These are phyloP conservation scores for Coemansia sp. DNA, from an alignment of 192 early-diverging fungal genomes.

Conservation along the genomic window DNA sequence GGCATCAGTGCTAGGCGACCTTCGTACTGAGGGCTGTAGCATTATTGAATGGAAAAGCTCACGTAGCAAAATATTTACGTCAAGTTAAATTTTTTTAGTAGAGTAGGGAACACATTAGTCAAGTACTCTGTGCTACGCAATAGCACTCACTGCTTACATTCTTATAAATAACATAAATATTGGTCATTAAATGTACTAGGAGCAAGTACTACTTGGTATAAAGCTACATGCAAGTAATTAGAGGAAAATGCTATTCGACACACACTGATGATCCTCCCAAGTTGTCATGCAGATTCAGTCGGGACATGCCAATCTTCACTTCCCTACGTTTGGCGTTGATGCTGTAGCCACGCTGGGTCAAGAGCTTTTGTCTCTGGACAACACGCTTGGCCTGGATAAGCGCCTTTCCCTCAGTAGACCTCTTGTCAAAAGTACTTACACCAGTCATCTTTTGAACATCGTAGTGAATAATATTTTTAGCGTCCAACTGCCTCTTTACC, in stretches of 20 bases:
- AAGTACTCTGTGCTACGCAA: no score
- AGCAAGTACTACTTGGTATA: neutral
- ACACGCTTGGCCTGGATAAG: neutral
- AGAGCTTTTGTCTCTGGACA: neutral
- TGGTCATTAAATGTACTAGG: neutral
- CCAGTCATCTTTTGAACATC: neutral
- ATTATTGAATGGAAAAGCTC: neutral
- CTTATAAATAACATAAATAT: neutral
- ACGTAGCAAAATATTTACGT: no score
- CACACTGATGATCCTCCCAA: neutral
- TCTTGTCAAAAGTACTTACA: conserved; percentile 1
- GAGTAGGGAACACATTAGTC: no score
- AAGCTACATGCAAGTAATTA: neutral
- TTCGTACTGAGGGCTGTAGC: neutral
- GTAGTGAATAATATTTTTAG: neutral
- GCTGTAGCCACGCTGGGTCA: neutral
- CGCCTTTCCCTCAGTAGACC: neutral
- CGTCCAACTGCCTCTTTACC: neutral
- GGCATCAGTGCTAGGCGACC: neutral
- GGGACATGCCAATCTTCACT: neutral
- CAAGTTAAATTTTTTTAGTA: no score
- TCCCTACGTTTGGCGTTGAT: neutral
- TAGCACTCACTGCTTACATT: neutral
- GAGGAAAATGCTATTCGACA: neutral
- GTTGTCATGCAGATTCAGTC: neutral